Evolutionary conservation across 2,329 filamentous ascomycete species (phyloP).

Genomic region (Spiromastix sp.): DNA sequence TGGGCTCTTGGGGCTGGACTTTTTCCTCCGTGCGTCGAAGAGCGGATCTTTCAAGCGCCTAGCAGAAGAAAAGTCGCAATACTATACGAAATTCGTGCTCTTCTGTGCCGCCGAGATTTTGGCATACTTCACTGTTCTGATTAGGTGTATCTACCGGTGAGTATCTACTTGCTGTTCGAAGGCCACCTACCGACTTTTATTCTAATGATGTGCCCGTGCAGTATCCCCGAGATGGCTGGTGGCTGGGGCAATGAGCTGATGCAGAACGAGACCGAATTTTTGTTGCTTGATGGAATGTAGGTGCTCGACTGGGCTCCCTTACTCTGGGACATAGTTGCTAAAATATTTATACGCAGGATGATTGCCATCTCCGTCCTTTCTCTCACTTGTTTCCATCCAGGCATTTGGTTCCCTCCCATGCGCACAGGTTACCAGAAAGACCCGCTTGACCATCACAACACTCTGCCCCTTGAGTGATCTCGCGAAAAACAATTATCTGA

Average conservation of each 20-base stretch:
- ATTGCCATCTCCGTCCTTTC: constrained; percentile 30
- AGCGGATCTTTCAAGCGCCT: constrained; percentile 14
- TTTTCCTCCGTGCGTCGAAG: constrained; percentile 33
- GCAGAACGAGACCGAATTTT: constrained; percentile 37
- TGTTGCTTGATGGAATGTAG: constrained; percentile 38
- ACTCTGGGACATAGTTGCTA: no score
- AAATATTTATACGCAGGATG: constrained; percentile 26
- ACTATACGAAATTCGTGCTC: constrained; percentile 12
- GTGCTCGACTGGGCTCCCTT: no score
- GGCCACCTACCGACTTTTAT: no score
- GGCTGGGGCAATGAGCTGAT: constrained; percentile 39
- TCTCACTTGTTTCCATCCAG: constrained; percentile 34
- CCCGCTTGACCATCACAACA: no score
- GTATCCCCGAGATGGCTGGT: constrained; percentile 40
- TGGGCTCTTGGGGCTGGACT: constrained; percentile 26
- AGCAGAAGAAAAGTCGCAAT: neutral
- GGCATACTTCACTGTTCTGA: constrained; percentile 30
- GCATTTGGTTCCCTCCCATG: constrained; percentile 27
- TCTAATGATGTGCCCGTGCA: constrained; percentile 12
- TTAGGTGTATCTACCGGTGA: constrained; percentile 34
- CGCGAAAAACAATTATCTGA: no score
- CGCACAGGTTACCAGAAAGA: neutral
- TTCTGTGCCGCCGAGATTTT: constrained; percentile 19
- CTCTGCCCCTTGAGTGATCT: no score
- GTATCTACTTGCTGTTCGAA: constrained; percentile 11